Conservation (phyloP, 306 rosid species). For the Cucumis hystrix region DNA sequence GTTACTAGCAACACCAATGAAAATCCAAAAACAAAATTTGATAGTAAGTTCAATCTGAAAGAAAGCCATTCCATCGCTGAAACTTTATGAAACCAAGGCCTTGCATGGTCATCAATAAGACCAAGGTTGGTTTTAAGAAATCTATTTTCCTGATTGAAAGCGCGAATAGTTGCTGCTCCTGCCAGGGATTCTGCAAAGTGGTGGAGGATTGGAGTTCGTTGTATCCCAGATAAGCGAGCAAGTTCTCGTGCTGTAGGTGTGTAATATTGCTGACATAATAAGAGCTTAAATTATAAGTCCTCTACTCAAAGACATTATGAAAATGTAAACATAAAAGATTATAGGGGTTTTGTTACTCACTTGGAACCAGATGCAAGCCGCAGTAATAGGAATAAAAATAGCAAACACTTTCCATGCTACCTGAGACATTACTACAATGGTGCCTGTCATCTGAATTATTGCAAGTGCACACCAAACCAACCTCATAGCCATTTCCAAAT, state of each 20-base stretch:
- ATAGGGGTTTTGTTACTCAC: constrained; percentile 28
- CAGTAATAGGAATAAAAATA: constrained; percentile 78
- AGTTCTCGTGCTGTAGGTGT: constrained; percentile 91
- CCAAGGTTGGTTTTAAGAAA: constrained; percentile 45
- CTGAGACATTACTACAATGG: constrained; percentile 90
- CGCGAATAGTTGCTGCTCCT: constrained; percentile 82
- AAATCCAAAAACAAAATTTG: constrained; percentile 89
- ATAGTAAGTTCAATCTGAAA: constrained; percentile 69
- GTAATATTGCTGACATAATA: constrained; percentile 57
- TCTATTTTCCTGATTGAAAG: constrained; percentile 77
- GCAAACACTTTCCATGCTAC: constrained; percentile 94
- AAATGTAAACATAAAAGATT: neutral
- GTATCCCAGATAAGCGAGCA: constrained; percentile 75
- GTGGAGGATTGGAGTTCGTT: constrained; percentile 80
- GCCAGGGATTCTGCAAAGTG: constrained; percentile 87
- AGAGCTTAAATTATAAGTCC: neutral
- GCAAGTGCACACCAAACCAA: constrained; percentile 97
- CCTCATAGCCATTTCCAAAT: constrained; percentile 67
- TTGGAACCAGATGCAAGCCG: constrained; percentile 86
- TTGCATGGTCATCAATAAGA: constrained; percentile 64
- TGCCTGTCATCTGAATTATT: constrained; percentile 66
- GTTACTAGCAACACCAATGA: constrained; percentile 66
- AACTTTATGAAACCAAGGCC: constrained; percentile 88
- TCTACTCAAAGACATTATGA: neutral
- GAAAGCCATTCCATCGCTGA: constrained; percentile 99